Evolutionary conservation across 1,284 basidiomycete species (phyloP), one percentile per base, ranked within the genome.

Genomic region (Ganoderma lingzhi): DNA sequence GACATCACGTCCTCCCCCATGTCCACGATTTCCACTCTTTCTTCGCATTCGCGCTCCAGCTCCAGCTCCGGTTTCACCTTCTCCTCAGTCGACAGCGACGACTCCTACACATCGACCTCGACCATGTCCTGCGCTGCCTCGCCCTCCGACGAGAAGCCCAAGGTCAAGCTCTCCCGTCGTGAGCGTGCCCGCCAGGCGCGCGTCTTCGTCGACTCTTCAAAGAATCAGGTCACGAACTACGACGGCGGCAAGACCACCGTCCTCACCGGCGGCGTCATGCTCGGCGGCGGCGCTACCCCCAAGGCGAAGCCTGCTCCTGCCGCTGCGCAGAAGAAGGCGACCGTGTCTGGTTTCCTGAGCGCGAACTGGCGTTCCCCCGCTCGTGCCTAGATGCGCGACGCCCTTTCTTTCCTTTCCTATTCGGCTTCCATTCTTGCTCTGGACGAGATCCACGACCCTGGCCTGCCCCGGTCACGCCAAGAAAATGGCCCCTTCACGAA

Each of bases 221-320:
- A 90, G 84, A 92, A 81, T 58, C 90, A 91, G 65, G 90, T 94
- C 70, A 94, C 92, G 62, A 91, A 91, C 76, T 94, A 94, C 77
- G 92, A 94, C 74, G 93, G 92, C 70, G 92, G 93, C 73, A 93
- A 93, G 85, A 94, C 92, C 67, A 93, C 92, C 51, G 93, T 94
- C 63, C 86, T 94, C 72, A 93, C 93, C 8, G 92, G 92, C 66
- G 92, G 93, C 73, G 93, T 94, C 73, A 94, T 94, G 92, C 90
- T 94, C 72, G 92, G 92, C 65, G 86, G 77, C 59, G 77, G 71
- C 72, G 74, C 82, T 76, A 60, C 62, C 41, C 63, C 81, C 72
- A 75, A 77, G 77, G 64, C 80, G 63, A 81, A 81, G 76, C 78
- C 80, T 56, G 59, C 67, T 42, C 79, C 80, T 42, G 55, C 68